A percentile compares a stretch with the other conserved stretches of the same genome.
Conservation (phyloP, 164 flowering plant species). For the Hamamelis virginiana region DNA sequence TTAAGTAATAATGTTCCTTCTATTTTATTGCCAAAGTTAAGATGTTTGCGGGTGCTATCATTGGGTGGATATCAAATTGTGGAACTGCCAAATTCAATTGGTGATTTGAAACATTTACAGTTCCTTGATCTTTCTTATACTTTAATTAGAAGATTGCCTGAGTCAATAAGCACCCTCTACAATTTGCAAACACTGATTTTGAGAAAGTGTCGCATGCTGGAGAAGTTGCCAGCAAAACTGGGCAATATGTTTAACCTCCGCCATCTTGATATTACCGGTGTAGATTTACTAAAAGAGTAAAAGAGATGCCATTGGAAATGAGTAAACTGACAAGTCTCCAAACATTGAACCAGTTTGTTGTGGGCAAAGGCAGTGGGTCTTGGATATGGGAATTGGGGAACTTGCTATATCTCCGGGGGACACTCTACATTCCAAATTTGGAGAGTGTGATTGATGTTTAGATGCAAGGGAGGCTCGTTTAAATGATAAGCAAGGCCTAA, state of each 20-base stretch:
- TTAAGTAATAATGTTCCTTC: constrained; percentile 1
- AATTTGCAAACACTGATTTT: constrained; percentile 17
- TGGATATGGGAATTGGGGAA: constrained; percentile 7
- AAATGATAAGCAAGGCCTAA: constrained; percentile 10
- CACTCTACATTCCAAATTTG: constrained; percentile 4
- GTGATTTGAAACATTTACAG: constrained; percentile 12
- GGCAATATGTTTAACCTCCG: constrained; percentile 12
- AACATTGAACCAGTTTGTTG: constrained; percentile 3
- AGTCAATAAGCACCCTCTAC: neutral
- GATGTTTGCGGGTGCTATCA: constrained; percentile 20
- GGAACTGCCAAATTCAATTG: constrained; percentile 14
- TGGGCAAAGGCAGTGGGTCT: neutral
- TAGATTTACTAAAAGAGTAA: neutral
- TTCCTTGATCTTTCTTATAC: constrained; percentile 15
- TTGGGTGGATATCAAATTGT: constrained; percentile 2
- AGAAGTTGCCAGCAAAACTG: neutral
- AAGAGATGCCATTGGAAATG: neutral
- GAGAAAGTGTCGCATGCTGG: neutral
- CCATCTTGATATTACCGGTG: constrained; percentile 6
- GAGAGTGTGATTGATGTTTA: constrained; percentile 10
- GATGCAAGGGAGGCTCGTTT: constrained; percentile 16
- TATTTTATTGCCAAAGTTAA: constrained; percentile 17
- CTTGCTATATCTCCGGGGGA: constrained; percentile 1
- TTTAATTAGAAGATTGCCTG: constrained; percentile 7
- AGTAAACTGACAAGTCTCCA: neutral